phyloP scores from a whole-genome alignment of 768 basidiomycete genomes.

The Dictyophora rubrovolvata region DNA sequence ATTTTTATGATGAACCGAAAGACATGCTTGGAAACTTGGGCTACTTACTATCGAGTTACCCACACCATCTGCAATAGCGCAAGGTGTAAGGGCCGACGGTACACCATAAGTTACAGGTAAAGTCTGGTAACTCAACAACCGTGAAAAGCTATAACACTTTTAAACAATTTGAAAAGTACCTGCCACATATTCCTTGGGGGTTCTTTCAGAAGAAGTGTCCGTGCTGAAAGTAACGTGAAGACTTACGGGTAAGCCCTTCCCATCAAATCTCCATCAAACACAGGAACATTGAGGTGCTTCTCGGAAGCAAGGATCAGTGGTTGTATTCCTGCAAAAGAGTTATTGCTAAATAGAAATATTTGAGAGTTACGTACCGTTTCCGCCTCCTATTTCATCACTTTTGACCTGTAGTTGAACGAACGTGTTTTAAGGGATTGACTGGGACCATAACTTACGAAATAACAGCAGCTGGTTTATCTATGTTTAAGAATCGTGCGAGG shows the following conservation, averaged over 20 bases:
- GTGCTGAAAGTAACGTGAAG: constrained; percentile 15
- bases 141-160: background rate
- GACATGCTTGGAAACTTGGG: background rate
- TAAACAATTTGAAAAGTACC: background rate
- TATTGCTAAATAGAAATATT: too few relatives aligned
- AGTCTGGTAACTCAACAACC: constrained; percentile 5
- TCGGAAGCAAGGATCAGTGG: constrained; percentile 16
- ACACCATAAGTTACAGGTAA: constrained; percentile 19
- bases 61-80: constrained; percentile 27
- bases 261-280: constrained; percentile 30
- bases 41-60: constrained; percentile 24
- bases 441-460: constrained; percentile 14
- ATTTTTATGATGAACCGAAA: background rate
- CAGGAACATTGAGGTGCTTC: constrained; percentile 15
- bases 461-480: constrained; percentile 14
- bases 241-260: constrained; percentile 27
- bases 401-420: background rate
- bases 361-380: constrained; percentile 18
- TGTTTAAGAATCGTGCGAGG: constrained; percentile 15
- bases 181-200: background rate
- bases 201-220: background rate
- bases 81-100: constrained; percentile 21
- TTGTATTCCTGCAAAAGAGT: constrained; percentile 15
- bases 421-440: background rate
- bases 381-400: constrained; percentile 31